Percentiles rank a stretch among this genome's conserved stretches.
Conservation (phyloP, 306 rosid genomes). For the Acmispon strigosus region DNA sequence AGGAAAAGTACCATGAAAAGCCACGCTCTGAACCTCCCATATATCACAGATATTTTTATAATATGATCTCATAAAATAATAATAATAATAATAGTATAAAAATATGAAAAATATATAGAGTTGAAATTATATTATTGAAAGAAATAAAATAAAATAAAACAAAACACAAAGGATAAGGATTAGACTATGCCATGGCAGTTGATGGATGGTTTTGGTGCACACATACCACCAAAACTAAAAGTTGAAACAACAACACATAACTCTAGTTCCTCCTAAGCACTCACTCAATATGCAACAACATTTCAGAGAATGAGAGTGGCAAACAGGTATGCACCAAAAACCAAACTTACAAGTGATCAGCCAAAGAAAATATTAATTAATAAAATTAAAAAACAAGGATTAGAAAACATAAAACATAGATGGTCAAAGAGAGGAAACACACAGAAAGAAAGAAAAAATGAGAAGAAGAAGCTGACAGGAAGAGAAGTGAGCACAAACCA, state of each 20-base stretch:
- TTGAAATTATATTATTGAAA: not conserved
- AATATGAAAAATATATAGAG: not conserved
- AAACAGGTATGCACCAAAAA: not conserved
- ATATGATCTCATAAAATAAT: no score
- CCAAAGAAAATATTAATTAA: no score
- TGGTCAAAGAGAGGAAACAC: not conserved
- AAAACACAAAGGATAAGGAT: not conserved
- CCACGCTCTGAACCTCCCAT: constrained; percentile 31
- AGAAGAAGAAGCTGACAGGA: constrained; percentile 44
- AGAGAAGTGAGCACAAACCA: constrained; percentile 69
- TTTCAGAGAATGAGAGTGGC: not conserved
- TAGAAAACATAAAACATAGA: no score
- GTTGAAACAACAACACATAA: not conserved
- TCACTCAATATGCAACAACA: not conserved
- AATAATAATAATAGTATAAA: no score
- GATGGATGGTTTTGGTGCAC: no score
- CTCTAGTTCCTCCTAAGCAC: no score
- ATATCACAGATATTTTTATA: not conserved
- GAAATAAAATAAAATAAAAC: not conserved
- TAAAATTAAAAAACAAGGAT: no score
- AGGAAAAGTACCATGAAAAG: constrained; percentile 49
- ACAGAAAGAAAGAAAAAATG: no score
- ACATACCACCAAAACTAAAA: no score
- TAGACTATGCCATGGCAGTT: not conserved
- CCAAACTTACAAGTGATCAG: not conserved